These are phyloP conservation scores for Boletus coccyginus DNA, from an alignment of 768 basidiomycete genomes.

Conservation along the genomic window DNA sequence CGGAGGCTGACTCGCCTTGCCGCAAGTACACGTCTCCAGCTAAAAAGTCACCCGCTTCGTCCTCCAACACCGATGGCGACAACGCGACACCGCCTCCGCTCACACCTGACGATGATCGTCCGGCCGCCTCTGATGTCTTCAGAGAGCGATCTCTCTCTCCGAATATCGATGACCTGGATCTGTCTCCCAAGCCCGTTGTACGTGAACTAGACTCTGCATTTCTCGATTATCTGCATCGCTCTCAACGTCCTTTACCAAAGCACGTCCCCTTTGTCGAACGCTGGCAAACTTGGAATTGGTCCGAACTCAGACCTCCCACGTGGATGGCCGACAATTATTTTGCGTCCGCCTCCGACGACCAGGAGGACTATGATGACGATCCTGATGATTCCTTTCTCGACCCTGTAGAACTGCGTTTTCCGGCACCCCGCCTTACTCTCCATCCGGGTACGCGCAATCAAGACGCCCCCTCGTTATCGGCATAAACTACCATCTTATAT, in stretches of 20 bases:
- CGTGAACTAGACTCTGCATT: slow-evolving; percentile 24
- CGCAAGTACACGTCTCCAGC: slow-evolving; percentile 18
- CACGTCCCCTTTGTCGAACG: slow-evolving; percentile 22
- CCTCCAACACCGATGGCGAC: slow-evolving; percentile 31
- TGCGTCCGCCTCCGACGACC: slow-evolving; percentile 14
- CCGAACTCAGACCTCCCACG: slow-evolving; percentile 28
- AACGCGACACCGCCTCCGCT: slow-evolving; percentile 34
- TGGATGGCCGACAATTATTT: slow-evolving; percentile 19
- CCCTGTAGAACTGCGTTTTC: slow-evolving; percentile 12
- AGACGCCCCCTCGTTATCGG: slow-evolving; percentile 15
- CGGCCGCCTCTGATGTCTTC: slow-evolving; percentile 17
- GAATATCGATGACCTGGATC: slow-evolving; percentile 20
- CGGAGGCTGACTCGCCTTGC: slow-evolving; percentile 2
- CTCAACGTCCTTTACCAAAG: slow-evolving; percentile 25
- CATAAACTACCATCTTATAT: slow-evolving; percentile 14
- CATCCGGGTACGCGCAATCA: slow-evolving; percentile 7
- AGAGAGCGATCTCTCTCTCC: slow-evolving; percentile 24
- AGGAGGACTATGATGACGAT: slow-evolving; percentile 27
- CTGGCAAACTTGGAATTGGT: slow-evolving; percentile 36
- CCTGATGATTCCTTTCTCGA: slow-evolving; percentile 16
- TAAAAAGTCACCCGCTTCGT: slow-evolving; percentile 26
- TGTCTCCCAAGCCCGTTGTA: slow-evolving; percentile 18
- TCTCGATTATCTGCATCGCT: slow-evolving; percentile 24
- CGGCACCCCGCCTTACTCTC: slow-evolving; percentile 13
- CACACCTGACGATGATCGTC: slow-evolving; percentile 35